phyloP scores from a whole-genome alignment of 495 filamentous ascomycete genomes.

The Penicillium crystallinum region DNA sequence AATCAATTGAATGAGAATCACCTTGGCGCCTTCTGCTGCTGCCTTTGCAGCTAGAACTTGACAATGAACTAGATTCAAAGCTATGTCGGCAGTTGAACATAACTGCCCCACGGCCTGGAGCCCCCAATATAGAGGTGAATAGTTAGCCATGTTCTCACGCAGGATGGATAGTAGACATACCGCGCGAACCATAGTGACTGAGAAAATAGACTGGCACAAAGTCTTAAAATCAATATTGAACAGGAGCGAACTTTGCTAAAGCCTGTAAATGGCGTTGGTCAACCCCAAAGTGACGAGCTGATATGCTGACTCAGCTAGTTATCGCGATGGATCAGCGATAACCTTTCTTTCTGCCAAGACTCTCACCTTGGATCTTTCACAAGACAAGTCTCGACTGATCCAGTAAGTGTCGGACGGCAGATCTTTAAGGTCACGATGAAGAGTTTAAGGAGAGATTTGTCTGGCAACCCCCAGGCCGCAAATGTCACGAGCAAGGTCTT shows the following conservation, averaged over 20 bases:
- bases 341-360: constrained; percentile 21
- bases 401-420: constrained; percentile 7
- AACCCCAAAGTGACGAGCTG: neutral
- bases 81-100: constrained; percentile 74
- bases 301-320: constrained; percentile 20
- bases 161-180: constrained; percentile 17
- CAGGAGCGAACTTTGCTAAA: neutral
- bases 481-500: constrained; percentile 91
- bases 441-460: constrained; percentile 74
- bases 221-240: neutral
- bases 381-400: constrained; percentile 7
- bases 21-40: constrained; percentile 69
- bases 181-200: constrained; percentile 30
- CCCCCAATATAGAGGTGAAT: constrained; percentile 31
- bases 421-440: constrained; percentile 59
- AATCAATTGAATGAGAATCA: constrained; percentile 21
- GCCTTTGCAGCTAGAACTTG: constrained; percentile 66
- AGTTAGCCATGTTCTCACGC: neutral
- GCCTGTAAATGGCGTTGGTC: neutral
- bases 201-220: neutral
- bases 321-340: constrained; percentile 18
- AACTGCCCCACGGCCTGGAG: constrained; percentile 73
- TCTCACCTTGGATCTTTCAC: constrained; percentile 13
- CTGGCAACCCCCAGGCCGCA: constrained; percentile 59
- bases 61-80: constrained; percentile 74